Evolutionary conservation across 352 stramenopile genomes (phyloP), one percentile per base, ranked within the genome.

Genomic region (Blastocystis sp.): DNA sequence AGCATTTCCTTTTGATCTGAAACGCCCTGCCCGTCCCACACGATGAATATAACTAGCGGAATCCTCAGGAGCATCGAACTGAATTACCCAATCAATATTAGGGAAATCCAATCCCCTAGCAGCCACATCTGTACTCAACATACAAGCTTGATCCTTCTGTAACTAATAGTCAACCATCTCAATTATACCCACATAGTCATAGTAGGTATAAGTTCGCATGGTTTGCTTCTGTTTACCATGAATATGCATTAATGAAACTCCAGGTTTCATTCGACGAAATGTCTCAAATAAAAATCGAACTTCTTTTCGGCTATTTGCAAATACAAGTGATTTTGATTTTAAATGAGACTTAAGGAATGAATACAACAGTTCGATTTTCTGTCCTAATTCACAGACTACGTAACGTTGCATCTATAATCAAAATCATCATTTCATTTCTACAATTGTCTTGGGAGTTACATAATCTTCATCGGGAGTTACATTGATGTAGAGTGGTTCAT

Each of bases 141-240:
- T 89, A 53, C 98, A 96, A 15, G 93, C 94, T 13, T 76, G 33
- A 0, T 64, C 17, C 59, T 89, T 89, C 62, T 90, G 35, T 13
- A 92, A 27, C 51, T 90, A 90, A 1, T 7, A 78, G 6, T 24
- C 5, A 75, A 30, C n/a, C 19, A 70, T 24, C 22, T 44, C 19
- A 76, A 6, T 76, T 5, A 60, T 6, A 1, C 3, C 90, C 24
- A 98, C 90, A 91, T 98, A 99, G 90, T 99, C 96, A 89, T 98
- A 98, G 92, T 99, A 99, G 53, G 99, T 95, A 89, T 98, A 94
- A 11, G 98, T 97, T 54, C 97, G 94, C 90, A 97, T 98, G 9
- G 95, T 94, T 92, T 99, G 97, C 90, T 98, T 98, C 91, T 99
- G 95, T 91, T 99, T 99, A 56, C 97, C 97, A 90, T 99, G 97